A percentile compares a stretch with the other conserved stretches of the same genome.
Evolutionary conservation across 805 yeast genomes (phyloP).

Genomic region (Ogataea pilisensis): DNA sequence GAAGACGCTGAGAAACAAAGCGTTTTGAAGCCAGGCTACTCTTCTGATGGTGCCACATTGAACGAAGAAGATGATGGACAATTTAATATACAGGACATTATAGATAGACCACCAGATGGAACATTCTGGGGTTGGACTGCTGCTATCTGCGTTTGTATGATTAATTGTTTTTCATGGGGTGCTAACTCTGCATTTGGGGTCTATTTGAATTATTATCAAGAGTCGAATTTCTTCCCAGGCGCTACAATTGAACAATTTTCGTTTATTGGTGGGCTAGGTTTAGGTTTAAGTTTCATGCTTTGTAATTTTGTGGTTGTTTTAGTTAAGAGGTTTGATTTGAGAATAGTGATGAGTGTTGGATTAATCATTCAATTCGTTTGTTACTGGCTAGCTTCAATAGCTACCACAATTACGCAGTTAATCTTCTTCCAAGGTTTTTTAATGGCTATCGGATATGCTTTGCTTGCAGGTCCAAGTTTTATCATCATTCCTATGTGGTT

Average conservation of each 20-base stretch:
- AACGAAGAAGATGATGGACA: conserved; percentile 29
- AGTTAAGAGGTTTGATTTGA: conserved; percentile 48
- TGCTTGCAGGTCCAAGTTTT: no score
- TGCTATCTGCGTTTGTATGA: conserved; percentile 28
- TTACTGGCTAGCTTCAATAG: conserved; percentile 41
- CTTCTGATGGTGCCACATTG: no score
- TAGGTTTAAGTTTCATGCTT: conserved; percentile 53
- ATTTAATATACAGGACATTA: conserved; percentile 25
- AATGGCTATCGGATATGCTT: conserved; percentile 40
- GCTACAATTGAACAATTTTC: conserved; percentile 52
- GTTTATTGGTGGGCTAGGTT: conserved; percentile 49
- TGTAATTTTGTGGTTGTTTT: conserved; percentile 53
- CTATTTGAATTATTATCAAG: conserved; percentile 44
- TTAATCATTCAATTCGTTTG: conserved; percentile 36
- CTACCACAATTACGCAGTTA: conserved; percentile 39
- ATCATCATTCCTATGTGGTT: conserved; percentile 49
- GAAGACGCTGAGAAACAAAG: not conserved
- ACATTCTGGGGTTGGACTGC: conserved; percentile 48
- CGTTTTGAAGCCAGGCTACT: no score
- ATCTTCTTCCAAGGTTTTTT: conserved; percentile 47
- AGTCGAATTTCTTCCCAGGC: conserved; percentile 39
- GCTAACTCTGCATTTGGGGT: conserved; percentile 52
- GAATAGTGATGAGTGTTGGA: conserved; percentile 41
- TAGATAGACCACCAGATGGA: conserved; percentile 39
- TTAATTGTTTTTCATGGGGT: conserved; percentile 49